Base-by-base conservation (phyloP, 2,329 filamentous ascomycete genomes). In the Chalaropsis ovoidea region DNA sequence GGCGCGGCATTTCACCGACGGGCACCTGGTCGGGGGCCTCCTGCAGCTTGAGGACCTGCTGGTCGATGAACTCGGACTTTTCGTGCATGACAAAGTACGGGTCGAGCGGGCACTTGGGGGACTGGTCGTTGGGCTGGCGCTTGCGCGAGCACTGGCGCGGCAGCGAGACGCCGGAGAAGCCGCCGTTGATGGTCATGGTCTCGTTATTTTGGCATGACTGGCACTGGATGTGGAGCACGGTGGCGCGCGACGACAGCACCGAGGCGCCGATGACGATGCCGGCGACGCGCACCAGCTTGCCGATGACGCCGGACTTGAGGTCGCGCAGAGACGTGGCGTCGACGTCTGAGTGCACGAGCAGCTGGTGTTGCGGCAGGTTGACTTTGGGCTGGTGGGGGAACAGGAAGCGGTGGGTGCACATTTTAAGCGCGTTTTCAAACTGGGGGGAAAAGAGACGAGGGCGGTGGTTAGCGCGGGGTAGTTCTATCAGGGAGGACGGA, bases 191-290 rank as follows among this genome's bases (percentile, higher is more conserved):
- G 0, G 84, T 81, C 17, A 97, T 77, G 27, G 82, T 81, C 69
- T 89, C 81, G 41, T 82, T 81, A 70, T 91, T 83, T 67, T 86
- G 82, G 76, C 94, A 99, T 72, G 86, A 91, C 69, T 91, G 85
- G 78, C 94, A 99, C 75, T 95, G 86, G 63, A 99, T 88, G 68
- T 89, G 83, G 27, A 99, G 81, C 31, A 86, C 81, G 6, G 91
- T 96, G 4, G 94, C 90, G 79, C 99, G 97, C 13, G 93, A 97
- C 1, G 92, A 96, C 75, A 97, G 87, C 19, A 95, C 95, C 0
- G 93, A 96, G 60, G 94, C 94, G 60, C 94, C 93, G 70, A 99
- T 99, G 67, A 99, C 90, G 69, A 99, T 99, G 62, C 94, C 95
- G 0, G 94, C 94, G 66, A 99, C 95, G 66, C 93, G 86, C 47